Evolutionary conservation across 2,329 filamentous ascomycete species (phyloP).

Genomic region (Aspergillus tamarii): DNA sequence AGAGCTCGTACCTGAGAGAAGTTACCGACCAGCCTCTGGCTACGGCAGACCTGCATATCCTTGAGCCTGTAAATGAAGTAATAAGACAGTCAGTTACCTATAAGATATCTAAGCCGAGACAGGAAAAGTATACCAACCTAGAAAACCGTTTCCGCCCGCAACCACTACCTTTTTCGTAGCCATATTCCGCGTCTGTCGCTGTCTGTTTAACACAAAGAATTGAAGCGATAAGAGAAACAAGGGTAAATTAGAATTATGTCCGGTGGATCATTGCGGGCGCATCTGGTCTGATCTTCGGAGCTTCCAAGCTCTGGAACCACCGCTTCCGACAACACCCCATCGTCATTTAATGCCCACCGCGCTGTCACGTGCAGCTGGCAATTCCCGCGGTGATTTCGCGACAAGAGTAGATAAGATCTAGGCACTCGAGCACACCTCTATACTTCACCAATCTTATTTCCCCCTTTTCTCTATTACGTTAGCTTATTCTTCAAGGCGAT

Average conservation of each 20-base stretch:
- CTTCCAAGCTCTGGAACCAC: slow-evolving; percentile 11
- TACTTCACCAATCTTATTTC: background rate
- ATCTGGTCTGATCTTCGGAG: slow-evolving; percentile 2
- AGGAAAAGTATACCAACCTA: slow-evolving; percentile 57
- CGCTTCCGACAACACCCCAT: slow-evolving; percentile 22
- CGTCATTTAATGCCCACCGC: slow-evolving; percentile 23
- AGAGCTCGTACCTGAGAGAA: slow-evolving; percentile 73
- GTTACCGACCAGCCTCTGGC: slow-evolving; percentile 87
- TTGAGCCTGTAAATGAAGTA: slow-evolving; percentile 53
- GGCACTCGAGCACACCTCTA: background rate
- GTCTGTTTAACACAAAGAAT: background rate
- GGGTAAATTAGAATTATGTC: slow-evolving; percentile 2
- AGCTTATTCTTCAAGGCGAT: background rate
- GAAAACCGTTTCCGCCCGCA: slow-evolving; percentile 89
- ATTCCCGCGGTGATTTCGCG: slow-evolving; percentile 7
- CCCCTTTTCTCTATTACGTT: background rate
- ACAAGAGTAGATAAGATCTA: background rate
- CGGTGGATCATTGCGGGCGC: slow-evolving; percentile 17
- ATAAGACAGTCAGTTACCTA: slow-evolving; percentile 12
- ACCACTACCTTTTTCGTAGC: slow-evolving; percentile 81
- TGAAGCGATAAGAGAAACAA: background rate
- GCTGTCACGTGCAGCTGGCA: slow-evolving; percentile 29
- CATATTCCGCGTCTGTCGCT: slow-evolving; percentile 40
- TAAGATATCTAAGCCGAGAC: background rate
- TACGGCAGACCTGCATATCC: slow-evolving; percentile 90